These are phyloP conservation scores for Lodderomyces pseudojiufengensis DNA, from an alignment of 1,139 yeast species.

Conservation along the genomic window DNA sequence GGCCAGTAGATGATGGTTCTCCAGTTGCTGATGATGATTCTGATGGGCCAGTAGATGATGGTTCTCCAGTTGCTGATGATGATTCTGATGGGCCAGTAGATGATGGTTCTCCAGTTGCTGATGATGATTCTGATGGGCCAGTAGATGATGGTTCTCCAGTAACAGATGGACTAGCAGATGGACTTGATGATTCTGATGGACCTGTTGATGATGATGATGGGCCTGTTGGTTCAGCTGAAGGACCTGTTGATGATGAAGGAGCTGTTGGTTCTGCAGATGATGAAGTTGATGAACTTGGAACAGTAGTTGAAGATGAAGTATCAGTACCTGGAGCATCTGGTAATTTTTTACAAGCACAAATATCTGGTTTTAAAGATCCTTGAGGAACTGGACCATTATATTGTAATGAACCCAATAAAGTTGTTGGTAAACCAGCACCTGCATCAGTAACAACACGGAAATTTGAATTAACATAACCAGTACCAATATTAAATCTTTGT, in stretches of 20 bases:
- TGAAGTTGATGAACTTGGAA: constrained; percentile 1
- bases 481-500: constrained; percentile 22
- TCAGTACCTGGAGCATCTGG: constrained; percentile 14
- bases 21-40: constrained; percentile 6
- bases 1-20: too few relatives aligned
- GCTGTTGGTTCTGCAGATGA: not conserved
- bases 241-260: constrained; percentile 1
- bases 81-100: constrained; percentile 7
- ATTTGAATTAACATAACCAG: constrained; percentile 15
- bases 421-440: constrained; percentile 13
- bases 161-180: too few relatives aligned
- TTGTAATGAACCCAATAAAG: constrained; percentile 12
- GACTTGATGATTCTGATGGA: too few relatives aligned
- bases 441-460: constrained; percentile 15
- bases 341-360: constrained; percentile 13
- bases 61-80: constrained; percentile 3
- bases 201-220: too few relatives aligned
- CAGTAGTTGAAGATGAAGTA: not conserved
- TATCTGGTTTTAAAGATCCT: constrained; percentile 11
- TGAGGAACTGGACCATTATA: constrained; percentile 6
- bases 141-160: too few relatives aligned
- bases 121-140: too few relatives aligned
- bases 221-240: constrained; percentile 1
- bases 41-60: too few relatives aligned
- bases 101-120: too few relatives aligned